Evolutionary conservation across 345 rosid species (phyloP).

Genomic region (Brassica juncea): DNA sequence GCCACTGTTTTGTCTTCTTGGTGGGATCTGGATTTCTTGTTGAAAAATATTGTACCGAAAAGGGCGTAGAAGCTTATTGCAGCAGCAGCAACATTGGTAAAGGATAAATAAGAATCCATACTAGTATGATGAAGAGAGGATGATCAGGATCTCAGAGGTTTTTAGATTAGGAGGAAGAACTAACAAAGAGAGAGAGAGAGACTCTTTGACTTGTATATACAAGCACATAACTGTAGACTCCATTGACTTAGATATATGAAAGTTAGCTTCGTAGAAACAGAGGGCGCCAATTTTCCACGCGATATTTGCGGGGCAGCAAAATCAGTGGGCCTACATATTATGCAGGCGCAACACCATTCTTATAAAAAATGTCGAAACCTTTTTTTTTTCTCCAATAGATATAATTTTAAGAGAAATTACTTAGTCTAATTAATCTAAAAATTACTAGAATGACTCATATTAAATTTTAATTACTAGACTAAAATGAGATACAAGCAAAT

Average conservation of each 20-base stretch:
- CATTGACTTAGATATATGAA: background rate
- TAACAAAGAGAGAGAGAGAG: background rate
- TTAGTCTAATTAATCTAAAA: no score
- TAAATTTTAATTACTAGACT: no score
- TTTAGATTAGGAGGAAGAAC: background rate
- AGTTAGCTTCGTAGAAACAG: background rate
- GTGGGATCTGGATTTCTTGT: no score
- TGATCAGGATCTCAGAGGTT: background rate
- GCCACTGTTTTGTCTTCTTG: no score
- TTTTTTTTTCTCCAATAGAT: no score
- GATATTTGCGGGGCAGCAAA: background rate
- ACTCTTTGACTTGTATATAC: background rate
- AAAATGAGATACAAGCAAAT: no score
- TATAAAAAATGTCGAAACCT: no score
- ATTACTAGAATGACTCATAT: no score
- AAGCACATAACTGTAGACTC: background rate
- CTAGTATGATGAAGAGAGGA: background rate
- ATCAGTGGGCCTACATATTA: background rate
- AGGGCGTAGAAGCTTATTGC: background rate
- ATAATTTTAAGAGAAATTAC: no score
- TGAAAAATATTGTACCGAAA: background rate
- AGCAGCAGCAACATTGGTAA: background rate
- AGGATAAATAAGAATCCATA: background rate
- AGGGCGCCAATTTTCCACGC: background rate
- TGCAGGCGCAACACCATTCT: background rate